These are phyloP conservation scores for Houttuynia cordata DNA, from an alignment of 164 flowering plant genomes.

Conservation along the genomic window DNA sequence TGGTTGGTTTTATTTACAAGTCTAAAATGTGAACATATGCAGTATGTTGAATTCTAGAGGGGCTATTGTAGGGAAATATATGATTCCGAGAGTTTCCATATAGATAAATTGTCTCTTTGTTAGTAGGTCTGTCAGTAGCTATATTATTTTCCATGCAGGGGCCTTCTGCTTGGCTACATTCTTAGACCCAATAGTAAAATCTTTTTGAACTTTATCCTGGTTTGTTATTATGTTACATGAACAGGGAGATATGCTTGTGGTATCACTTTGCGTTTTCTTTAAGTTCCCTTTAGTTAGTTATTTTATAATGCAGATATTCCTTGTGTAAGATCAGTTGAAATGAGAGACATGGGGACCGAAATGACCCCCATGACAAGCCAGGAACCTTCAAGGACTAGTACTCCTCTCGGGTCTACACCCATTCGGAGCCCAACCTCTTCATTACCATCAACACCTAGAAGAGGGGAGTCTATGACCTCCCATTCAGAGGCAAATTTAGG, in stretches of 20 bases:
- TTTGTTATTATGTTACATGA: background rate
- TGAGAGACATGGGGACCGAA: conserved; percentile 98
- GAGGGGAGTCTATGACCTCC: conserved; percentile 41
- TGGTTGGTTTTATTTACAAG: background rate
- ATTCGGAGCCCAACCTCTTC: conserved; percentile 79
- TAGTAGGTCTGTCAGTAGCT: background rate
- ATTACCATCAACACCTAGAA: conserved; percentile 69
- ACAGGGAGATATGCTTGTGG: background rate
- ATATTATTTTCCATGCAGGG: background rate
- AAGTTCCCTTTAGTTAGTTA: background rate
- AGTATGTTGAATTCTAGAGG: no score
- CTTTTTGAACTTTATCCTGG: background rate
- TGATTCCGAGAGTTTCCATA: no score
- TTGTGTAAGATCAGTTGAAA: conserved; percentile 52
- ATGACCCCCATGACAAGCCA: conserved; percentile 91
- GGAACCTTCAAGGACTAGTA: conserved; percentile 83
- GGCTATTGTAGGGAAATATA: no score
- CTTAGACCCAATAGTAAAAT: background rate
- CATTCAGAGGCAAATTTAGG: conserved; percentile 24
- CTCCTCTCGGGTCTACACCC: conserved; percentile 75
- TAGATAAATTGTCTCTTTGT: no score
- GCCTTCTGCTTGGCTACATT: background rate
- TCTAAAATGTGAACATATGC: background rate
- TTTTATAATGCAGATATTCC: conserved; percentile 28
- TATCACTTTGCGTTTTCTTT: background rate